phyloP scores from a whole-genome alignment of 2,329 filamentous ascomycete species.

The Arthrobotrys conoides region DNA sequence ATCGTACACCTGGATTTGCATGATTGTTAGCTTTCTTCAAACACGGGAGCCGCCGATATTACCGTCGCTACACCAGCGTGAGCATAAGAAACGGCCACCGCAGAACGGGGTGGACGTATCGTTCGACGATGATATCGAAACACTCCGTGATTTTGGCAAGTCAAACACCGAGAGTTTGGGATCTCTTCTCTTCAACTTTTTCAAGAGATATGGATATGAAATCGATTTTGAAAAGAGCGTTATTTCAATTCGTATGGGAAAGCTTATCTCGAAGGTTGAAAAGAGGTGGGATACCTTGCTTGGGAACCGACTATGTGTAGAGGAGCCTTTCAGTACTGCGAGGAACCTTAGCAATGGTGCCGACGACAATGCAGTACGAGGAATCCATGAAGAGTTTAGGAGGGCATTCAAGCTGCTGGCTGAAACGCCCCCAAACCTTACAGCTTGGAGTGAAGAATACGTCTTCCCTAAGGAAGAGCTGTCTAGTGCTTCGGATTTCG shows the following conservation, averaged over 20 bases:
- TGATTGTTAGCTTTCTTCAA: constrained; percentile 97
- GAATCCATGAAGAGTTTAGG: constrained; percentile 89
- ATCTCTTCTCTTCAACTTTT: constrained; percentile 93
- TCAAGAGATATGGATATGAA: constrained; percentile 93
- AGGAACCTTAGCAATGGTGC: constrained; percentile 96
- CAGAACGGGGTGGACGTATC: constrained; percentile 78
- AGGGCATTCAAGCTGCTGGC: constrained; percentile 87
- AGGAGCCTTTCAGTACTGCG: constrained; percentile 92
- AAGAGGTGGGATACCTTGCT: constrained; percentile 87
- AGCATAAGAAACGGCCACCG: constrained; percentile 74
- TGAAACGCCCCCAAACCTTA: constrained; percentile 77
- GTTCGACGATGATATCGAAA: constrained; percentile 88
- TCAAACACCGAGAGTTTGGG: constrained; percentile 87
- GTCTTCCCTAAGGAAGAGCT: constrained; percentile 85
- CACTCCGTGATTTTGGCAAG: constrained; percentile 79
- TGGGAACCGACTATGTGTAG: constrained; percentile 90
- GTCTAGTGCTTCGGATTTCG: constrained; percentile 58
- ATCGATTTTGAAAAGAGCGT: constrained; percentile 88
- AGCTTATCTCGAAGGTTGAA: constrained; percentile 81
- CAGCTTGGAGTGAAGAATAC: constrained; percentile 88
- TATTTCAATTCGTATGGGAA: constrained; percentile 86
- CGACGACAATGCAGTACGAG: constrained; percentile 92
- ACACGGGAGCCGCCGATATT: constrained; percentile 85
- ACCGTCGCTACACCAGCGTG: constrained; percentile 84
- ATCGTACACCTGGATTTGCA: constrained; percentile 99